Evolutionary conservation across 2,329 filamentous ascomycete species (phyloP).

Genomic region (Zarea fungicola): DNA sequence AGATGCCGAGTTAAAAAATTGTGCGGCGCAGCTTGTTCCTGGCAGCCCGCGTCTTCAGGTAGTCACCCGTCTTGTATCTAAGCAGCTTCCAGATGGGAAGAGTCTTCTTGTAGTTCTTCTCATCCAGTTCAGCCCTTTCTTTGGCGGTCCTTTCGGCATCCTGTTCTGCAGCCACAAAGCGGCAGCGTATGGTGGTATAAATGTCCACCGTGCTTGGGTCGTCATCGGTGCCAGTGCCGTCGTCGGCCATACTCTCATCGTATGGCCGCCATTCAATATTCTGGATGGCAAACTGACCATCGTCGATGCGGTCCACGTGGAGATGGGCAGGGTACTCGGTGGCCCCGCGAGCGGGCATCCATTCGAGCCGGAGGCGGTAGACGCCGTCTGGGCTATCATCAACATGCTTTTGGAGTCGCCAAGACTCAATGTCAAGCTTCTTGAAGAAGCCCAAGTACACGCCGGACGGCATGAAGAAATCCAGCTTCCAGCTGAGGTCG

Average conservation of each 20-base stretch:
- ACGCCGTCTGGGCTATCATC: neutral
- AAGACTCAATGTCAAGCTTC: neutral
- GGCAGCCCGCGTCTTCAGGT: neutral
- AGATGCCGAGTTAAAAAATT: too few species aligned
- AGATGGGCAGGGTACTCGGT: neutral
- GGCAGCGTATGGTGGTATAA: neutral
- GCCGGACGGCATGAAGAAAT: neutral
- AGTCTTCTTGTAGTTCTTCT: neutral
- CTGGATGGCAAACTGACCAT: neutral
- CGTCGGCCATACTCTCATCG: too few species aligned
- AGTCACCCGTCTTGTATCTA: neutral
- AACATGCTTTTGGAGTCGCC: neutral
- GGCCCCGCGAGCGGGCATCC: neutral
- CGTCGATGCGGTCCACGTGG: neutral
- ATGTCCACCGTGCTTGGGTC: neutral
- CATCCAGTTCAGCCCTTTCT: neutral
- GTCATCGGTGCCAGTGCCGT: neutral
- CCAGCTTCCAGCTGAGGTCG: neutral
- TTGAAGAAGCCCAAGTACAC: neutral
- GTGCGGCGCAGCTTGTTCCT: too few species aligned
- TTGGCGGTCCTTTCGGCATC: slow-evolving; percentile 15
- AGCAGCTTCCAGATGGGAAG: neutral
- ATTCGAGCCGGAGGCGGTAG: neutral
- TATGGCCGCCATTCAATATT: neutral
- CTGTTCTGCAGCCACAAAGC: neutral